A percentile compares a stretch with the other conserved stretches of the same genome.
Conservation (phyloP, 2,329 filamentous ascomycete genomes). For the Phyllosticta citriasiana region DNA sequence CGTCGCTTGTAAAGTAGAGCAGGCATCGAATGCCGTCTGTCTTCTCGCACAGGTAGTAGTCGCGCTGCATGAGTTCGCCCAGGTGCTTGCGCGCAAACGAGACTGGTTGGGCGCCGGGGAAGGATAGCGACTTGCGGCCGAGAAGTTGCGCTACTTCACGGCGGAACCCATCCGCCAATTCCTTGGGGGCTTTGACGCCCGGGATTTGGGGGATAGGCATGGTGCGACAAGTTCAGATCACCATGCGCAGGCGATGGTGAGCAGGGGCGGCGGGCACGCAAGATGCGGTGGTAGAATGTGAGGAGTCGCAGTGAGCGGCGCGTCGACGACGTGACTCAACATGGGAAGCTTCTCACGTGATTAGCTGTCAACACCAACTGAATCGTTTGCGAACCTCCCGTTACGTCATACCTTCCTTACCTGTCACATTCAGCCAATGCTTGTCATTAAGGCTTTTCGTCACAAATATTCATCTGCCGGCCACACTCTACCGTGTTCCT, state of each 20-base stretch:
- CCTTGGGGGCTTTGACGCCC: conserved; percentile 6
- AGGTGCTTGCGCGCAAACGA: conserved; percentile 79
- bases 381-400: no score
- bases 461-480: no score
- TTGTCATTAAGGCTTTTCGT: no score
- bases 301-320: neutral
- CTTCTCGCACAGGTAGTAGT: conserved; percentile 98
- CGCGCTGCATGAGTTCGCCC: conserved; percentile 66
- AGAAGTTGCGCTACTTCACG: conserved; percentile 66
- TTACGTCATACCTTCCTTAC: no score
- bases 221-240: neutral
- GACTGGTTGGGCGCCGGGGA: conserved; percentile 89
- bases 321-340: neutral
- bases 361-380: no score
- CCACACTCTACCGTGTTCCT: no score
- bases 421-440: no score
- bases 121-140: conserved; percentile 54
- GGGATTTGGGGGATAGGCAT: conserved; percentile 11
- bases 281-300: neutral
- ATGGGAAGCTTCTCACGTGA: no score
- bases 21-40: conserved; percentile 93
- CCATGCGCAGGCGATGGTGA: neutral
- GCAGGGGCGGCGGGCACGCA: neutral
- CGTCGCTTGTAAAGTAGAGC: conserved; percentile 68
- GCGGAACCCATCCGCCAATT: conserved; percentile 44